phyloP scores from a whole-genome alignment of 2,329 filamentous ascomycete species.

The Ophiocordyceps camponoti-leonardi region DNA sequence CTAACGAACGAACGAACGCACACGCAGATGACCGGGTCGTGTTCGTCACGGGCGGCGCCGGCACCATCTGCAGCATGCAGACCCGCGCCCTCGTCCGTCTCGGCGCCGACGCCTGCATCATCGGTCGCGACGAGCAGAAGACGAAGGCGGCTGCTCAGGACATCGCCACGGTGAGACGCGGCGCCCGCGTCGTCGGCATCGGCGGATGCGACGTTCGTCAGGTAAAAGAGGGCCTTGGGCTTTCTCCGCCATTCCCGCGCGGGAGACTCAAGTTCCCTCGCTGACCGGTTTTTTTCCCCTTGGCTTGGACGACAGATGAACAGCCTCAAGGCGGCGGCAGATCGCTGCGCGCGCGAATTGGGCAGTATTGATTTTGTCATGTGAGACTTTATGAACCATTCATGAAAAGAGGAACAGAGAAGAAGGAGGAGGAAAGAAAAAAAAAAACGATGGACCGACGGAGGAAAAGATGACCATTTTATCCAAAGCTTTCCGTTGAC shows the following conservation, averaged over 20 bases:
- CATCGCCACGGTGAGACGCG: conserved; percentile 61
- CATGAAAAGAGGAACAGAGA: too few relatives aligned
- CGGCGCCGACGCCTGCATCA: conserved; percentile 84
- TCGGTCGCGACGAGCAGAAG: conserved; percentile 79
- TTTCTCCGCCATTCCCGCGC: too few relatives aligned
- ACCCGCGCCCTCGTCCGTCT: conserved; percentile 81
- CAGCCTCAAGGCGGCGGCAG: conserved; percentile 45
- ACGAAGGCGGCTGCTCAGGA: conserved; percentile 66
- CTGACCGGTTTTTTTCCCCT: too few relatives aligned
- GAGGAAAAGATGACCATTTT: too few relatives aligned
- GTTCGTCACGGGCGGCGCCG: conserved; percentile 89
- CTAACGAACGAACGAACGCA: too few relatives aligned
- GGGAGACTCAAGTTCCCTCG: too few relatives aligned
- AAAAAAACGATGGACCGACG: too few relatives aligned
- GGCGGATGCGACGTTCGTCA: conserved; percentile 66
- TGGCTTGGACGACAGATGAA: conserved; percentile 13
- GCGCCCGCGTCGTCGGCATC: conserved; percentile 74
- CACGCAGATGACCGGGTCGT: conserved; percentile 69
- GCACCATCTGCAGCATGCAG: conserved; percentile 86
- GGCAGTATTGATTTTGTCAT: conserved; percentile 87
- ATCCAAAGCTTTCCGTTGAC: too few relatives aligned
- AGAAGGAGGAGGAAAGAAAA: too few relatives aligned
- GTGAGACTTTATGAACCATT: conserved; percentile 23
- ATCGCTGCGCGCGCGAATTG: conserved; percentile 64
- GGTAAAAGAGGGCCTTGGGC: conserved; percentile 18